Percentiles rank a stretch among this genome's conserved stretches.
Conservation (phyloP, 306 rosid species). For the Lathyrus oleraceus region DNA sequence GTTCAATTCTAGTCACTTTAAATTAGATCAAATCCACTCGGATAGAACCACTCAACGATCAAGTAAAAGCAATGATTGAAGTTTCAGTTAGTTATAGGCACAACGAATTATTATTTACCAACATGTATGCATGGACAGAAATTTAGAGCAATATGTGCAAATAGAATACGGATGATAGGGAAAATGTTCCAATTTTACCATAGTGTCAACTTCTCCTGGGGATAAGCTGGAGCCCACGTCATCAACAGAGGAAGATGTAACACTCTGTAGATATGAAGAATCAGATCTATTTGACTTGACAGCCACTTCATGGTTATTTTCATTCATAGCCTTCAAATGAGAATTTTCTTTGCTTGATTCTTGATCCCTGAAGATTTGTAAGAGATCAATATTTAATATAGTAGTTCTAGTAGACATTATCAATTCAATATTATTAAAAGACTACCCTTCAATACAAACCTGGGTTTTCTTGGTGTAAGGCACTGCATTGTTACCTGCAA, state of each 20-base stretch:
- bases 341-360: conserved; percentile 41
- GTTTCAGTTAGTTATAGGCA: neutral
- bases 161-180: conserved; percentile 12
- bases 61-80: too few relatives aligned
- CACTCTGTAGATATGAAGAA: conserved; percentile 42
- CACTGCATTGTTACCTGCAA: conserved; percentile 57
- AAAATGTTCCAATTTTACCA: conserved; percentile 39
- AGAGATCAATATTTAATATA: conserved; percentile 22
- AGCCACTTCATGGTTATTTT: conserved; percentile 36
- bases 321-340: conserved; percentile 33
- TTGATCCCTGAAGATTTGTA: conserved; percentile 41
- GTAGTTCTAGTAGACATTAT: conserved; percentile 5
- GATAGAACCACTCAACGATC: too few relatives aligned
- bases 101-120: conserved; percentile 16
- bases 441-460: conserved; percentile 41
- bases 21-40: too few relatives aligned
- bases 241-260: conserved; percentile 45
- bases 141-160: conserved; percentile 24
- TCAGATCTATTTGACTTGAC: conserved; percentile 47
- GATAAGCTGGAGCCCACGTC: conserved; percentile 39
- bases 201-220: conserved; percentile 41
- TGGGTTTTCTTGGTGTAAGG: conserved; percentile 46
- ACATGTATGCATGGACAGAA: conserved; percentile 14
- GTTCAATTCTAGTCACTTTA: too few relatives aligned
- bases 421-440: conserved; percentile 3